Evolutionary conservation across 192 early-diverging fungal species (phyloP).

Genomic region (Linnemannia zychae): DNA sequence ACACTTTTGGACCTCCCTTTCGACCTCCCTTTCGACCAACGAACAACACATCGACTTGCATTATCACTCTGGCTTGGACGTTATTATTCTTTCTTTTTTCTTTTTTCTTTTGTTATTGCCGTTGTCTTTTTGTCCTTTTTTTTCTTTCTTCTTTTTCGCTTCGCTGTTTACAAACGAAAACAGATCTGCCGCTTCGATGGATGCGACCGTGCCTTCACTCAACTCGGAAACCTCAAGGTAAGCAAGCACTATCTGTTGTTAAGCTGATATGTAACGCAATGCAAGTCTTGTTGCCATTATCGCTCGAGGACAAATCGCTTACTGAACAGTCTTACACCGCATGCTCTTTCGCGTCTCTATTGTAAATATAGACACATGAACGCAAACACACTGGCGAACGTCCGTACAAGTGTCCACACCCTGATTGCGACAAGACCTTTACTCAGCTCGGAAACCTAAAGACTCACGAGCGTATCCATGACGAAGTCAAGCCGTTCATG

Average conservation of each 20-base stretch:
- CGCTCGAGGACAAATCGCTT: neutral
- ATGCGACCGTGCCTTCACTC: conserved; percentile 79
- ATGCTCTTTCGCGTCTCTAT: neutral
- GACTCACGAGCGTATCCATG: conserved; percentile 84
- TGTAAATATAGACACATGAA: conserved; percentile 49
- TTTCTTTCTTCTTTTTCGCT: conserved; percentile 1
- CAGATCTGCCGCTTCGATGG: conserved; percentile 74
- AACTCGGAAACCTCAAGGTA: conserved; percentile 77
- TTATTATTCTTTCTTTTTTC: neutral
- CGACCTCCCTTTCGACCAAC: neutral
- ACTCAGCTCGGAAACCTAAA: conserved; percentile 86
- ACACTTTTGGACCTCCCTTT: neutral
- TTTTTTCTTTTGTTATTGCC: neutral
- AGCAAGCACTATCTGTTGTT: neutral
- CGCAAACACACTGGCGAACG: conserved; percentile 74
- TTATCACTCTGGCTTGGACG: neutral
- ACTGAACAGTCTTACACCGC: neutral
- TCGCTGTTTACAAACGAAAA: conserved; percentile 17
- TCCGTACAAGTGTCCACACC: conserved; percentile 71
- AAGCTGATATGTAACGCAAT: too few relatives aligned
- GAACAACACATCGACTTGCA: neutral
- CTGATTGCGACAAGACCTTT: conserved; percentile 84
- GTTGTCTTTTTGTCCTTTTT: neutral
- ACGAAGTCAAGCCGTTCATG: conserved; percentile 78
- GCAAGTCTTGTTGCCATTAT: neutral